phyloP scores from a whole-genome alignment of 192 early-diverging fungal genomes.

The Dimargaris xerosporica region DNA sequence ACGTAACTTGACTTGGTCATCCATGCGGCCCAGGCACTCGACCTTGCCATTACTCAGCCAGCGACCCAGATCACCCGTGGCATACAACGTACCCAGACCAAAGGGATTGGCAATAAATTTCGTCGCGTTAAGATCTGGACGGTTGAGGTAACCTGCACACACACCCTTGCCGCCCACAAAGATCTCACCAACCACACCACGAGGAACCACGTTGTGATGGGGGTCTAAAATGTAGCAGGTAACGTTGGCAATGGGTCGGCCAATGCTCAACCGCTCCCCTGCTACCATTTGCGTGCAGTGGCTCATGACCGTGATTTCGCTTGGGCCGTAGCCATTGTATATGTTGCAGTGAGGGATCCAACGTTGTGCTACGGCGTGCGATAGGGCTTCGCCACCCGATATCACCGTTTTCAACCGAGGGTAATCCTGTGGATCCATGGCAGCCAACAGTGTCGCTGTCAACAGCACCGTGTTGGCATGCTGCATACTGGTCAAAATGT shows the following conservation, averaged over 20 bases:
- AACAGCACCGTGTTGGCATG: background rate
- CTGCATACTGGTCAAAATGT: background rate
- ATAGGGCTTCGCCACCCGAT: background rate
- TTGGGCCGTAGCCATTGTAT: constrained; percentile 6
- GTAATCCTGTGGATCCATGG: background rate
- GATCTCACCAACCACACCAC: constrained; percentile 27
- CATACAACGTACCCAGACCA: background rate
- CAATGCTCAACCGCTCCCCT: constrained; percentile 4
- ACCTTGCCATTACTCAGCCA: constrained; percentile 12
- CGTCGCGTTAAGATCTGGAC: constrained; percentile 18
- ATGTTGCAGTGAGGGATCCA: background rate
- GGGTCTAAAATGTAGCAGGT: constrained; percentile 15
- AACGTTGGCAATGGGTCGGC: constrained; percentile 12
- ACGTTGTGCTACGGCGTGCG: background rate
- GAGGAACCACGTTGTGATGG: constrained; percentile 14
- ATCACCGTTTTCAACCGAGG: background rate
- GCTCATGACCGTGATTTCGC: background rate
- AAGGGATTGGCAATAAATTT: constrained; percentile 21
- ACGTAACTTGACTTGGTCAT: constrained; percentile 36
- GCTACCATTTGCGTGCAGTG: background rate
- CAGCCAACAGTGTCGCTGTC: background rate
- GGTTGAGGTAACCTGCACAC: constrained; percentile 26
- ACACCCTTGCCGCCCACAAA: constrained; percentile 26
- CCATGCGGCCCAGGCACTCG: constrained; percentile 20
- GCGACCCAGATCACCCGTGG: constrained; percentile 10